A percentile compares a stretch with the other conserved stretches of the same genome.
Evolutionary conservation across 2,329 filamentous ascomycete species (phyloP).

Genomic region (Fusarium chlamydosporum): DNA sequence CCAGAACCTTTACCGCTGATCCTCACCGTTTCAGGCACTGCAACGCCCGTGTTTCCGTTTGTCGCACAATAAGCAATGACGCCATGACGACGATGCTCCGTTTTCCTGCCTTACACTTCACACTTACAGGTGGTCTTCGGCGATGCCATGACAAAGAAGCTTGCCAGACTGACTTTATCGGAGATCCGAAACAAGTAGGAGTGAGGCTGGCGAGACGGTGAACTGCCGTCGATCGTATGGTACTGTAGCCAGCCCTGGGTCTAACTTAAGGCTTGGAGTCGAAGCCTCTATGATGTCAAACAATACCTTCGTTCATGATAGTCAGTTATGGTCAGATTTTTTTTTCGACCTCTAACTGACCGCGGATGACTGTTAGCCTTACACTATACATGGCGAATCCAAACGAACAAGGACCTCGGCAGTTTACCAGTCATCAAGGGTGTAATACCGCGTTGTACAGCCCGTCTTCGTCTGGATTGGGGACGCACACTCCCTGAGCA

Average conservation of each 20-base stretch:
- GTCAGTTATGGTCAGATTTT: neutral
- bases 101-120: slow-evolving; percentile 27
- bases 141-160: slow-evolving; percentile 20
- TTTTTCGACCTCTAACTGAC: neutral
- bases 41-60: slow-evolving; percentile 37
- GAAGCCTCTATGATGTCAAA: slow-evolving; percentile 13
- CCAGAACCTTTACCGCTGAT: slow-evolving; percentile 42
- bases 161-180: slow-evolving; percentile 13
- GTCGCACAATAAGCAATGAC: slow-evolving; percentile 42
- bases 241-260: neutral
- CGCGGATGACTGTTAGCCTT: neutral
- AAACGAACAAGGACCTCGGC: neutral
- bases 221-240: slow-evolving; percentile 19
- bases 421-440: slow-evolving; percentile 24
- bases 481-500: slow-evolving; percentile 13
- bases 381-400: neutral
- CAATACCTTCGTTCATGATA: neutral
- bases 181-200: slow-evolving; percentile 21
- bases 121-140: slow-evolving; percentile 19
- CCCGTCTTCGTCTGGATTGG: slow-evolving; percentile 6
- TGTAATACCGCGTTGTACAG: slow-evolving; percentile 3
- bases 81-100: slow-evolving; percentile 42
- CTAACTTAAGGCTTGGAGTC: slow-evolving; percentile 25
- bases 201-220: slow-evolving; percentile 37
- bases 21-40: slow-evolving; percentile 37